Conservation (phyloP, 768 basidiomycete species). For the Suillus variegatus region DNA sequence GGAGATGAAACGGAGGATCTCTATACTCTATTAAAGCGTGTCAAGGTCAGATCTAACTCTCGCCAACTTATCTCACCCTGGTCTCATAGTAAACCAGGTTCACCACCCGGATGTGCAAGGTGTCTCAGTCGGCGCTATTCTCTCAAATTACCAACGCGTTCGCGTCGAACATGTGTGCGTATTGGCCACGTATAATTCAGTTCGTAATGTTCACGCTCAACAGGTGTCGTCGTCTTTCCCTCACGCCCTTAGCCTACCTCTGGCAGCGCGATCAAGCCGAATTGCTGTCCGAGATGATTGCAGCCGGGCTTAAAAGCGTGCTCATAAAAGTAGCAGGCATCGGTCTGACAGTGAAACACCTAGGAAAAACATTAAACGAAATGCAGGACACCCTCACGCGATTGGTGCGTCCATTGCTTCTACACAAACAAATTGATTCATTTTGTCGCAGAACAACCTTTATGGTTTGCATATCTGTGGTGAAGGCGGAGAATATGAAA, state of each 20-base stretch:
- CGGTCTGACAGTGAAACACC: constrained; percentile 74
- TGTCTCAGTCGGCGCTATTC: constrained; percentile 93
- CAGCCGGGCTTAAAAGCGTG: constrained; percentile 73
- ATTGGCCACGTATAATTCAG: neutral
- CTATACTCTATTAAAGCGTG: constrained; percentile 63
- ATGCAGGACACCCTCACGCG: constrained; percentile 74
- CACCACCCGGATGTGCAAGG: constrained; percentile 81
- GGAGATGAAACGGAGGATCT: constrained; percentile 99
- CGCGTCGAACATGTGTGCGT: constrained; percentile 96
- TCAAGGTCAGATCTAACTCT: constrained; percentile 62
- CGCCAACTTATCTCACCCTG: neutral
- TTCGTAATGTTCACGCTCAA: constrained; percentile 5
- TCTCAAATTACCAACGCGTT: constrained; percentile 96
- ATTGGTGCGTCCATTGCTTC: constrained; percentile 51
- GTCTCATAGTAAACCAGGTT: constrained; percentile 40
- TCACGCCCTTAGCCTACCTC: constrained; percentile 84
- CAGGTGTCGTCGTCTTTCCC: constrained; percentile 78
- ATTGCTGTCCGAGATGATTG: constrained; percentile 85
- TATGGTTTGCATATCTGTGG: constrained; percentile 96
- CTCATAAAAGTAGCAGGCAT: constrained; percentile 97
- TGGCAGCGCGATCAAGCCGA: constrained; percentile 94
- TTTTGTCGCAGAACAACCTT: constrained; percentile 55
- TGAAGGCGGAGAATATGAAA: constrained; percentile 98
- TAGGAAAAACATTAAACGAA: constrained; percentile 72
- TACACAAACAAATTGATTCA: neutral